Conservation (phyloP, 768 basidiomycete genomes). For the Amanita phalloides region DNA sequence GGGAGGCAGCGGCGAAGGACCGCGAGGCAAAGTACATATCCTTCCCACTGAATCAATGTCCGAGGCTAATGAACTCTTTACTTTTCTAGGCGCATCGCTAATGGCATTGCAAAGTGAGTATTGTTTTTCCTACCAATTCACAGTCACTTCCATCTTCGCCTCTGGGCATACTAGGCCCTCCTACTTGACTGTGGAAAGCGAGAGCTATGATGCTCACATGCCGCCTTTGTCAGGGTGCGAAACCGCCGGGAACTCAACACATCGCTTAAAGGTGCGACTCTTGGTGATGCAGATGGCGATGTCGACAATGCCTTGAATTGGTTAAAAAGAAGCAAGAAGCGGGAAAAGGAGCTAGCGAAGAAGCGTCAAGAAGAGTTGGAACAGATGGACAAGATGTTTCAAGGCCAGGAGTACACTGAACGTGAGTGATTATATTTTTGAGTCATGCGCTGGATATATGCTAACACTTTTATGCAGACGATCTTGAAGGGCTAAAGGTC, state of each 20-base stretch:
- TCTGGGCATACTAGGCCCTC: conserved; percentile 28
- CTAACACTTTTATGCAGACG: conserved; percentile 36
- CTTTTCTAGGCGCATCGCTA: conserved; percentile 50
- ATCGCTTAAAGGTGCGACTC: conserved; percentile 85
- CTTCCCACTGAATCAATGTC: not conserved
- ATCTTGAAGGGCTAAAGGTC: conserved; percentile 91
- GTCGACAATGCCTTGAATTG: conserved; percentile 77
- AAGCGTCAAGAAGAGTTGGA: conserved; percentile 79
- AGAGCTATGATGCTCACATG: conserved; percentile 30
- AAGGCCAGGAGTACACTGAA: conserved; percentile 74
- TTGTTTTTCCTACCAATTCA: conserved; percentile 13
- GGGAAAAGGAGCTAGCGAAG: conserved; percentile 78
- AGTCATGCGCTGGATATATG: not conserved
- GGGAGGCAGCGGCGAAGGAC: conserved; percentile 60
- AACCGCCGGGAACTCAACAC: conserved; percentile 90
- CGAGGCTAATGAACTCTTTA: conserved; percentile 14
- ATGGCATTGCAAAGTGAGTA: conserved; percentile 85
- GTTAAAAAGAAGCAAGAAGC: conserved; percentile 88
- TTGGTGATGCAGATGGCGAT: conserved; percentile 78
- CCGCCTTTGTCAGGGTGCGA: conserved; percentile 62
- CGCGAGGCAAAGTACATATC: conserved; percentile 65
- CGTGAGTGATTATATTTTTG: conserved; percentile 36
- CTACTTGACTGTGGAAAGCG: conserved; percentile 13
- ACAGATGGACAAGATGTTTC: conserved; percentile 67
- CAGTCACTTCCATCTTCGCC: conserved; percentile 39